These are phyloP conservation scores for Pelagophyceae sp. DNA, from an alignment of 352 stramenopile species.

Conservation along the genomic window DNA sequence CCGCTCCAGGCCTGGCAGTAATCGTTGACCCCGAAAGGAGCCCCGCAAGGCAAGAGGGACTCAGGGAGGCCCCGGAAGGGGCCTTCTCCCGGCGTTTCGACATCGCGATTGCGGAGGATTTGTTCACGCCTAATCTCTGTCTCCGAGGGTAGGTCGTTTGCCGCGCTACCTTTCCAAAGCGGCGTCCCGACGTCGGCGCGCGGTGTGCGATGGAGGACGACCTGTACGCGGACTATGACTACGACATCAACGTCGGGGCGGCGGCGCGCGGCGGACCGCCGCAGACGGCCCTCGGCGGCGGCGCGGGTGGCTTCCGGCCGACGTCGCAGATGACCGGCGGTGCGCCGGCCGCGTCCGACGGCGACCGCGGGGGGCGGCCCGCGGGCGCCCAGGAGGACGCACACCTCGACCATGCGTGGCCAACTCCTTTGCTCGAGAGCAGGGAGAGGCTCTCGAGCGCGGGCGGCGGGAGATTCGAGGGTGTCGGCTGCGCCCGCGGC, in stretches of 20 bases:
- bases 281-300: conserved; percentile 23
- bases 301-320: conserved; percentile 52
- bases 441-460: background rate
- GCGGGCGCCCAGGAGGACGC: conserved; percentile 3
- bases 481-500: background rate
- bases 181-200: too few species aligned
- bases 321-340: conserved; percentile 9
- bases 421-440: too few species aligned
- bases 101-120: too few species aligned
- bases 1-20: background rate
- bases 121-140: too few species aligned
- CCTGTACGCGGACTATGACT: conserved; percentile 75
- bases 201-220: conserved; percentile 69
- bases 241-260: conserved; percentile 43
- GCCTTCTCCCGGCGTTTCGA: too few species aligned
- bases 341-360: background rate
- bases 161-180: too few species aligned
- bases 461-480: too few species aligned
- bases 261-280: background rate
- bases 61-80: too few species aligned
- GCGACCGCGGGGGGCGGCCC: background rate
- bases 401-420: conserved; percentile 20
- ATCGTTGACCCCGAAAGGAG: too few species aligned
- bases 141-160: too few species aligned
- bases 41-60: too few species aligned